Evolutionary conservation across 2,329 filamentous ascomycete genomes (phyloP).

Genomic region (Pyricularia pennisetigena): DNA sequence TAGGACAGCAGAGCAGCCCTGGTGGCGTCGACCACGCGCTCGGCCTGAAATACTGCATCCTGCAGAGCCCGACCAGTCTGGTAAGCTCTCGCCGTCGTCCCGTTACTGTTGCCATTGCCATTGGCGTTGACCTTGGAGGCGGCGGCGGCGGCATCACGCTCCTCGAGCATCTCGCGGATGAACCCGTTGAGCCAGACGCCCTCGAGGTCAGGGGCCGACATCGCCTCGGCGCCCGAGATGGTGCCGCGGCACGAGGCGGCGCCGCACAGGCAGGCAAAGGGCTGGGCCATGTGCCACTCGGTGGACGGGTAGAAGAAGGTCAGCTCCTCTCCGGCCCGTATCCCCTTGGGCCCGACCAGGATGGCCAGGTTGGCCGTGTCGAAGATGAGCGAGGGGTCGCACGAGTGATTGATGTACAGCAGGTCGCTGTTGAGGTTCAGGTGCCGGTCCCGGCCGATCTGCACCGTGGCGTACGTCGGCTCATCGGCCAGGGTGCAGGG

Average conservation of each 20-base stretch:
- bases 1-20: slow-evolving; percentile 32
- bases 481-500: slow-evolving; percentile 45
- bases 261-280: slow-evolving; percentile 57
- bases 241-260: slow-evolving; percentile 45
- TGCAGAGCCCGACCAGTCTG: slow-evolving; percentile 30
- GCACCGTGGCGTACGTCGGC: slow-evolving; percentile 55
- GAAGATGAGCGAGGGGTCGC: slow-evolving; percentile 55
- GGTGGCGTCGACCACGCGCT: slow-evolving; percentile 36
- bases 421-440: slow-evolving; percentile 56
- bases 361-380: slow-evolving; percentile 48
- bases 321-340: slow-evolving; percentile 46
- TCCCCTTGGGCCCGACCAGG: slow-evolving; percentile 45
- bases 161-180: slow-evolving; percentile 44
- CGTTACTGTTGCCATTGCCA: slow-evolving; percentile 11
- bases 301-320: slow-evolving; percentile 70
- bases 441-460: slow-evolving; percentile 45
- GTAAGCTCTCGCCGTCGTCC: slow-evolving; percentile 11
- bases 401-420: slow-evolving; percentile 60
- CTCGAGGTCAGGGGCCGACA: slow-evolving; percentile 41
- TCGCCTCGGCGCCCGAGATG: slow-evolving; percentile 54
- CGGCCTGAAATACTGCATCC: slow-evolving; percentile 32
- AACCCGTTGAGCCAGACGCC: slow-evolving; percentile 54
- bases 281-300: slow-evolving; percentile 65
- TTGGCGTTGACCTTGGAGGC: slow-evolving; percentile 12
- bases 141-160: slow-evolving; percentile 10